Percentiles rank a stretch among this genome's conserved stretches.
Conservation (phyloP, 2,329 filamentous ascomycete species). For the Phyllosticta ampelicida region DNA sequence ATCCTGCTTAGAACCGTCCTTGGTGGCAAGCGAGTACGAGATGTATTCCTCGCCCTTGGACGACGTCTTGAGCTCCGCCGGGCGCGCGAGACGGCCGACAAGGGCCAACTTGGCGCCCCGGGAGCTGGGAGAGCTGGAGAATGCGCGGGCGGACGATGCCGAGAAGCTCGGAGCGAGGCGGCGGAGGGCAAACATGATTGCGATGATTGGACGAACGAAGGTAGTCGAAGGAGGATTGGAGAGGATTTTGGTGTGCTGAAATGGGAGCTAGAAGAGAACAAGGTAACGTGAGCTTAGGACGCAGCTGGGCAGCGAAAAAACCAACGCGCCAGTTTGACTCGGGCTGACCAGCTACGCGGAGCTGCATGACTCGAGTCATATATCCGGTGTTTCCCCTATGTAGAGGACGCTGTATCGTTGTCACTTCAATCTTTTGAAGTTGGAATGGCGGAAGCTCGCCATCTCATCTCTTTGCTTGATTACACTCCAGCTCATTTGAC, state of each 20-base stretch:
- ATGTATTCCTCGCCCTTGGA: slow-evolving; percentile 63
- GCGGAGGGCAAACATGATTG: slow-evolving; percentile 5
- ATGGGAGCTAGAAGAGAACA: background rate
- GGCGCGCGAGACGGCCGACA: slow-evolving; percentile 71
- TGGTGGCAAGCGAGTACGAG: slow-evolving; percentile 65
- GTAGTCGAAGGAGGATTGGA: background rate
- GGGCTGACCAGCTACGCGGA: too few species aligned
- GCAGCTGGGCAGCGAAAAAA: too few species aligned
- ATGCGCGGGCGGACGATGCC: slow-evolving; percentile 46
- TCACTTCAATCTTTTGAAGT: too few species aligned
- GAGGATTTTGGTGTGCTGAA: background rate
- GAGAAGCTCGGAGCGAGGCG: slow-evolving; percentile 30
- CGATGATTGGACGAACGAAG: background rate
- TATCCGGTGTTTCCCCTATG: too few species aligned
- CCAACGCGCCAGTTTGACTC: too few species aligned
- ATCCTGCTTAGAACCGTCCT: slow-evolving; percentile 55
- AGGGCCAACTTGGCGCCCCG: slow-evolving; percentile 71
- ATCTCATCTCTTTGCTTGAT: too few species aligned
- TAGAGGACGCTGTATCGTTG: too few species aligned
- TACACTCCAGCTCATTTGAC: background rate
- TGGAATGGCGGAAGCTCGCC: too few species aligned
- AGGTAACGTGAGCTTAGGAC: too few species aligned
- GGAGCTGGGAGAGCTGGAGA: slow-evolving; percentile 57
- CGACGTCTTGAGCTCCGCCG: slow-evolving; percentile 64
- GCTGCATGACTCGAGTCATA: too few species aligned